phyloP scores from a whole-genome alignment of 164 flowering plant genomes.

The Annona cherimola region DNA sequence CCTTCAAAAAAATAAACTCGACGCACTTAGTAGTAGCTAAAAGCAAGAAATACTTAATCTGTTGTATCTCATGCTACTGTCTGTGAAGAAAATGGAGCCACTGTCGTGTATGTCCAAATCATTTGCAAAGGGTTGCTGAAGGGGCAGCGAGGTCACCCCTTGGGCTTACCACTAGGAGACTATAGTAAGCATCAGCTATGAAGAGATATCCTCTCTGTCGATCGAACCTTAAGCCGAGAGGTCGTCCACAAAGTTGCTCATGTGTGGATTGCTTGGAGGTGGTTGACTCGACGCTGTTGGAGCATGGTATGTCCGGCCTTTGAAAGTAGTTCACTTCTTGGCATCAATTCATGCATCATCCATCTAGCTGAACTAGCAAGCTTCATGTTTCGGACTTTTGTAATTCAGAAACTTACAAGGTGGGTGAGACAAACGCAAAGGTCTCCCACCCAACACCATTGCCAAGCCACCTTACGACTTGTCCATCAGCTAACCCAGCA shows the following conservation, averaged over 20 bases:
- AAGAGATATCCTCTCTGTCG: slow-evolving; percentile 62
- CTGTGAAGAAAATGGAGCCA: slow-evolving; percentile 97
- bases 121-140: slow-evolving; percentile 84
- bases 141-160: slow-evolving; percentile 83
- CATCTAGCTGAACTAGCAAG: too few relatives aligned
- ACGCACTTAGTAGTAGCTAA: not conserved
- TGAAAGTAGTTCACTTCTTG: not conserved
- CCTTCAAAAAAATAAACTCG: not conserved
- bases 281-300: slow-evolving; percentile 62
- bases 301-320: slow-evolving; percentile 78
- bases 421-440: slow-evolving; percentile 67
- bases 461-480: slow-evolving; percentile 95
- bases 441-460: slow-evolving; percentile 79
- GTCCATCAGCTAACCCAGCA: slow-evolving; percentile 86
- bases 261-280: slow-evolving; percentile 71
- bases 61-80: slow-evolving; percentile 85
- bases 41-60: slow-evolving; percentile 45
- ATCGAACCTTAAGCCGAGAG: slow-evolving; percentile 78
- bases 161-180: slow-evolving; percentile 78
- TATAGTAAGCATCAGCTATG: slow-evolving; percentile 90
- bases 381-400: too few relatives aligned
- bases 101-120: slow-evolving; percentile 86
- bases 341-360: too few relatives aligned
- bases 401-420: slow-evolving; percentile 43
- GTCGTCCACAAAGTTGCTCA: slow-evolving; percentile 84